Percentiles rank a stretch among this genome's conserved stretches.
phyloP scores from a whole-genome alignment of 1,284 basidiomycete species.

The Laetiporus sulphureus region DNA sequence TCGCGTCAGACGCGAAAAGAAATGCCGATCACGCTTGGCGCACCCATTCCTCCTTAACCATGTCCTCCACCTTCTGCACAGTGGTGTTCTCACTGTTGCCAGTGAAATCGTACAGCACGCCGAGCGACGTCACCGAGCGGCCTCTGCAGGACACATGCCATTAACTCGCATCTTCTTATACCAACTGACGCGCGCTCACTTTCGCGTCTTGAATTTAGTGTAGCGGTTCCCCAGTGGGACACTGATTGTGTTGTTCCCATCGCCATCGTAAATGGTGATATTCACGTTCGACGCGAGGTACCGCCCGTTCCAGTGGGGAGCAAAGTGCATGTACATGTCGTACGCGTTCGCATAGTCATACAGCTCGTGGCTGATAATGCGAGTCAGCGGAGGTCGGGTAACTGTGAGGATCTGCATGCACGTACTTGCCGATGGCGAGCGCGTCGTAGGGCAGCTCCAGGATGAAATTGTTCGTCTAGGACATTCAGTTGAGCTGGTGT shows the following conservation, averaged over 20 bases:
- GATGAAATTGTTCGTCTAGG: slow-evolving; percentile 65
- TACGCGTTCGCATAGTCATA: slow-evolving; percentile 74
- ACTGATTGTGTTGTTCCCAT: slow-evolving; percentile 41
- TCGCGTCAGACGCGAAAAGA: not conserved
- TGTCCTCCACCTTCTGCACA: slow-evolving; percentile 64
- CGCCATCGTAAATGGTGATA: slow-evolving; percentile 59
- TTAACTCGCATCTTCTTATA: not conserved
- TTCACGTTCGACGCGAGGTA: slow-evolving; percentile 84
- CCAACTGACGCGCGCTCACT: slow-evolving; percentile 65
- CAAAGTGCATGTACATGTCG: slow-evolving; percentile 79
- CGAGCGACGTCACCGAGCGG: slow-evolving; percentile 69
- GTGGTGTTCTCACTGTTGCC: slow-evolving; percentile 62
- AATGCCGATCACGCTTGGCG: slow-evolving; percentile 11
- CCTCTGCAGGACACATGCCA: slow-evolving; percentile 38
- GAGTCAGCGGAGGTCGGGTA: not conserved
- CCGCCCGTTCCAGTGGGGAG: slow-evolving; percentile 62
- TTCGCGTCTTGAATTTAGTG: slow-evolving; percentile 69
- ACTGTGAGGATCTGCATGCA: slow-evolving; percentile 3
- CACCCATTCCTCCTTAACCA: slow-evolving; percentile 75
- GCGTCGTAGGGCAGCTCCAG: slow-evolving; percentile 76
- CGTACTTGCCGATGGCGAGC: slow-evolving; percentile 79
- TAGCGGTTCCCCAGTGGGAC: slow-evolving; percentile 66
- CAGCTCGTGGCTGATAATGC: slow-evolving; percentile 58
- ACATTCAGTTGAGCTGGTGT: not conserved
- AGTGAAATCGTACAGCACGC: slow-evolving; percentile 74